These are phyloP conservation scores for Phytophthora meadii DNA, from an alignment of 352 stramenopile species.

Conservation along the genomic window DNA sequence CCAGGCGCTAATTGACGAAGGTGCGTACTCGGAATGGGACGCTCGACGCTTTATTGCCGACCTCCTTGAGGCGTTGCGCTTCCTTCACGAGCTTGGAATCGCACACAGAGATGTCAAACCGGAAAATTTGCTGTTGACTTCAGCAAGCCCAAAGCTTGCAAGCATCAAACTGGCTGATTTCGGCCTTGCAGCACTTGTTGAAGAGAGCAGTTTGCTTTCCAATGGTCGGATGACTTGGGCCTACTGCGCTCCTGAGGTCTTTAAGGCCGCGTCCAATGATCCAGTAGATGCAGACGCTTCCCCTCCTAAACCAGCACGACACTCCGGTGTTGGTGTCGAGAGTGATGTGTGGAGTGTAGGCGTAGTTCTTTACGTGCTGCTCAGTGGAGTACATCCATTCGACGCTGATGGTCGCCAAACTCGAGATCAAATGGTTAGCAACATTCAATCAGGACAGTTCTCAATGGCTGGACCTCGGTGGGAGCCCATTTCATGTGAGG, in stretches of 20 bases:
- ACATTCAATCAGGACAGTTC: constrained; percentile 56
- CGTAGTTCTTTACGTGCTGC: constrained; percentile 90
- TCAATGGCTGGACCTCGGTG: constrained; percentile 50
- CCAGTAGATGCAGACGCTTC: constrained; percentile 11
- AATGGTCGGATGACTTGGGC: constrained; percentile 63
- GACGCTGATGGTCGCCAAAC: constrained; percentile 71
- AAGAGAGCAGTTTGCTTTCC: constrained; percentile 55
- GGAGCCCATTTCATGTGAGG: constrained; percentile 57
- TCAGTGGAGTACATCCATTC: constrained; percentile 83
- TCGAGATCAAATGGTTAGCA: constrained; percentile 77
- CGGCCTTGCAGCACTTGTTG: constrained; percentile 70
- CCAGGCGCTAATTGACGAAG: constrained; percentile 70
- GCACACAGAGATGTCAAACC: constrained; percentile 84
- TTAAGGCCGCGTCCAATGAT: constrained; percentile 25
- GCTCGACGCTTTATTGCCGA: constrained; percentile 55
- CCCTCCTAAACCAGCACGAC: constrained; percentile 28
- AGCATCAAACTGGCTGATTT: constrained; percentile 89
- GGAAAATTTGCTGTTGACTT: constrained; percentile 87
- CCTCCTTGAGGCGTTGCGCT: constrained; percentile 63
- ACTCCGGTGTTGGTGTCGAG: constrained; percentile 47
- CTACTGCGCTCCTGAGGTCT: constrained; percentile 75
- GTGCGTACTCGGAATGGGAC: constrained; percentile 81
- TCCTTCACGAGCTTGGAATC: constrained; percentile 75
- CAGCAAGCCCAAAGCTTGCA: constrained; percentile 64
- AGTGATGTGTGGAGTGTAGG: constrained; percentile 90